Conservation (phyloP, 768 basidiomycete genomes). For the Sistotremastrum niveocremeum region DNA sequence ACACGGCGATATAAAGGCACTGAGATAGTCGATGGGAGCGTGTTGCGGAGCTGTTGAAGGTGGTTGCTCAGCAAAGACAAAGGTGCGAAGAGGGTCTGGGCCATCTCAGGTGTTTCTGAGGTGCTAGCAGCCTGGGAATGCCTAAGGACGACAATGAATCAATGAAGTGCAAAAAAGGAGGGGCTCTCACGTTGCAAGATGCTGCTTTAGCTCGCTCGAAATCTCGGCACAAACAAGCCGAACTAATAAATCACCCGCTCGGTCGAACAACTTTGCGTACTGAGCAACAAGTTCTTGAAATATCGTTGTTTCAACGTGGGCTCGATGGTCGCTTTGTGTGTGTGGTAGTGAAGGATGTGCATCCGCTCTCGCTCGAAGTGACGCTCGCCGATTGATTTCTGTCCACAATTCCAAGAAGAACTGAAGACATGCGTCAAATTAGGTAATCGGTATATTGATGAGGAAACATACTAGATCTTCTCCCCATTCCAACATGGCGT, state of each 20-base stretch:
- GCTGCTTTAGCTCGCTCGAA: constrained; percentile 56
- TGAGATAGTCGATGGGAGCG: constrained; percentile 44
- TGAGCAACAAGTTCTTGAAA: constrained; percentile 64
- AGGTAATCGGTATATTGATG: not conserved
- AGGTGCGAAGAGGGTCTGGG: constrained; percentile 60
- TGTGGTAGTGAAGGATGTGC: constrained; percentile 38
- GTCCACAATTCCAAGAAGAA: constrained; percentile 88
- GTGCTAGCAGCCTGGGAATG: constrained; percentile 13
- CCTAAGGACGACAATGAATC: constrained; percentile 6
- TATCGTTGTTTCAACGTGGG: constrained; percentile 44
- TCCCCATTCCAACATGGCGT: constrained; percentile 67
- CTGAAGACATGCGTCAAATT: constrained; percentile 23
- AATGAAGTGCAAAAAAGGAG: constrained; percentile 14
- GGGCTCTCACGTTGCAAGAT: constrained; percentile 44
- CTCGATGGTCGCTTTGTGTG: constrained; percentile 16
- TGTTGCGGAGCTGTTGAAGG: constrained; percentile 49
- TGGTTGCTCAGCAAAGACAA: constrained; percentile 74
- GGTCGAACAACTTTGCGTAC: constrained; percentile 43
- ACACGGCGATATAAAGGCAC: constrained; percentile 64
- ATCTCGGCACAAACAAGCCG: constrained; percentile 76
- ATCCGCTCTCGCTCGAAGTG: constrained; percentile 41
- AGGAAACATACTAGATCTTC: constrained; percentile 67
- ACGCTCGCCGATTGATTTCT: constrained; percentile 52
- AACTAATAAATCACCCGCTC: constrained; percentile 84
- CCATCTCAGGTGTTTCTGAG: constrained; percentile 31